Conservation (phyloP, 805 yeast genomes). For the Saturnispora dispora region DNA sequence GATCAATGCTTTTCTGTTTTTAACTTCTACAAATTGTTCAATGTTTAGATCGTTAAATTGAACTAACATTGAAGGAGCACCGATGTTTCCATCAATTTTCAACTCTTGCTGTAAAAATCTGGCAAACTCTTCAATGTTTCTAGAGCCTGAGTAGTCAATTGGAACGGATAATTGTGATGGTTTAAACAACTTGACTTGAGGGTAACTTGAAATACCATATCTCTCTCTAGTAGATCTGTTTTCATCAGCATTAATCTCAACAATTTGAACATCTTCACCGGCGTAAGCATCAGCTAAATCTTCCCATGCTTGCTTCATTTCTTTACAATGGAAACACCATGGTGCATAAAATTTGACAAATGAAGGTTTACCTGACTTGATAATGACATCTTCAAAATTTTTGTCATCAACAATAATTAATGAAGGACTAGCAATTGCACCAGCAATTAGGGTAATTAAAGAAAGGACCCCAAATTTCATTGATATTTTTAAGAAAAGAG, state of each 20-base stretch:
- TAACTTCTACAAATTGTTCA: slow-evolving; percentile 21
- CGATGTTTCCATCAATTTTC: background rate
- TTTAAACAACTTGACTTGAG: slow-evolving; percentile 50
- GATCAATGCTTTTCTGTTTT: slow-evolving; percentile 39
- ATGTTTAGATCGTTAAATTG: slow-evolving; percentile 23
- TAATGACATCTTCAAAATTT: slow-evolving; percentile 46
- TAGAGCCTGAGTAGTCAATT: slow-evolving; percentile 45
- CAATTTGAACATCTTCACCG: slow-evolving; percentile 21
- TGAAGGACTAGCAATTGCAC: background rate
- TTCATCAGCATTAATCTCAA: slow-evolving; percentile 53
- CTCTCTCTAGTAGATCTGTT: slow-evolving; percentile 41
- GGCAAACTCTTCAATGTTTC: slow-evolving; percentile 42
- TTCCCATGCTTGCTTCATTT: slow-evolving; percentile 42
- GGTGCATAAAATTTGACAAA: slow-evolving; percentile 69
- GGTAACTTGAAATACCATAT: slow-evolving; percentile 53
- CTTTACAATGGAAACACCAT: slow-evolving; percentile 67
- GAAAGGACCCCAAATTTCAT: background rate
- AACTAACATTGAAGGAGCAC: slow-evolving; percentile 18
- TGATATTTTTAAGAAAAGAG: background rate
- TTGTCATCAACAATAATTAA: slow-evolving; percentile 31
- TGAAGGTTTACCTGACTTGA: slow-evolving; percentile 58
- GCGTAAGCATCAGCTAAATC: slow-evolving; percentile 19
- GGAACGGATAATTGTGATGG: slow-evolving; percentile 40
- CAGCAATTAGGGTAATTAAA: background rate
- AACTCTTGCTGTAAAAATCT: slow-evolving; percentile 14